Percentiles rank a stretch among this genome's conserved stretches.
These are phyloP conservation scores for Acacia crassicarpa DNA, from an alignment of 306 rosid species.

Conservation along the genomic window DNA sequence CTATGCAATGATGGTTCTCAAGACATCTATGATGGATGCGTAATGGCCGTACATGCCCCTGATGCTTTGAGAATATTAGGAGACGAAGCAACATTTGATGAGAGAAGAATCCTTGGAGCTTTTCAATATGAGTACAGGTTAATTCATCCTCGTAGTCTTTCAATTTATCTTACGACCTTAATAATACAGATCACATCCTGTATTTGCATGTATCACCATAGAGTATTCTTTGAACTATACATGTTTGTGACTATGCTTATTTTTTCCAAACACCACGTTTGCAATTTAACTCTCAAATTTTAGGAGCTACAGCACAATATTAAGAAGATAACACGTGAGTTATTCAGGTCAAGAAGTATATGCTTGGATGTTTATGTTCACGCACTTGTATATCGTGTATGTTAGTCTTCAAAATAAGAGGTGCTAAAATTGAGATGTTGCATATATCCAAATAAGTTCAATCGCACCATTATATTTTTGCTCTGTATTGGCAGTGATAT, in stretches of 20 bases:
- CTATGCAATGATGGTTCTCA: conserved; percentile 55
- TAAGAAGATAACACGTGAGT: too few species aligned
- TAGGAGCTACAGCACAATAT: too few species aligned
- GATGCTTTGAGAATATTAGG: conserved; percentile 78
- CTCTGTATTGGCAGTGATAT: conserved; percentile 83
- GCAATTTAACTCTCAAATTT: neutral
- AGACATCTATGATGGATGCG: conserved; percentile 63
- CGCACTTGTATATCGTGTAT: too few species aligned
- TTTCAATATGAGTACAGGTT: conserved; percentile 89
- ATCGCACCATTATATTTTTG: conserved; percentile 42
- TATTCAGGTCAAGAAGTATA: too few species aligned
- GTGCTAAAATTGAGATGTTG: neutral
- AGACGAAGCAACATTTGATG: conserved; percentile 69
- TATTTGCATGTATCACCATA: neutral
- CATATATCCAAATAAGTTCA: conserved; percentile 25
- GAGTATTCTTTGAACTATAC: neutral
- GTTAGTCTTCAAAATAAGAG: too few species aligned
- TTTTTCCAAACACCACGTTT: neutral
- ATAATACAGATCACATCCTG: neutral
- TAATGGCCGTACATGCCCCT: conserved; percentile 84
- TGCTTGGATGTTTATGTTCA: too few species aligned
- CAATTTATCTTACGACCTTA: neutral
- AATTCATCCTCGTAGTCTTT: conserved; percentile 14
- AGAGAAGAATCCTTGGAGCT: conserved; percentile 87
- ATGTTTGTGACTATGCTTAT: neutral